Conservation (phyloP, 2,329 filamentous ascomycete genomes). For the Alternaria brassicae region DNA sequence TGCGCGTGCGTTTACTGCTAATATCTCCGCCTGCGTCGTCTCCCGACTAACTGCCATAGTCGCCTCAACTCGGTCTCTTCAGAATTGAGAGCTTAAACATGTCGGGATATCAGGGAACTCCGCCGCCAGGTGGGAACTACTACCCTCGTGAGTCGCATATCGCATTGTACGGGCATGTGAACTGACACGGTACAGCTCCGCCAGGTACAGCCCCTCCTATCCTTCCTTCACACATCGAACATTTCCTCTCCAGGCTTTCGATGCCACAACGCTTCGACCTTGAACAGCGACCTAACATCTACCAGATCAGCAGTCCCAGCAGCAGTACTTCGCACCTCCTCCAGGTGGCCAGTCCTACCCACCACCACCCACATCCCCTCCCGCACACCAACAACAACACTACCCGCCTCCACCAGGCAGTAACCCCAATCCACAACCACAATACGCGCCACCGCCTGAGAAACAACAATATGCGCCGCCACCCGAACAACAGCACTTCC, state of each 20-base stretch:
- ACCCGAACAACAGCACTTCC: conserved; percentile 40
- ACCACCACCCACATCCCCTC: conserved; percentile 45
- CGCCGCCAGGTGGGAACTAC: conserved; percentile 47
- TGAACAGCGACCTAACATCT: conserved; percentile 11
- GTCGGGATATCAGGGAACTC: conserved; percentile 42
- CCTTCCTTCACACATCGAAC: not conserved
- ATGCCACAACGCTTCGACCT: not conserved
- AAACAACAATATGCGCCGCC: conserved; percentile 45
- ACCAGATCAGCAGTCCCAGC: conserved; percentile 38
- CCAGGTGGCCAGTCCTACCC: conserved; percentile 43
- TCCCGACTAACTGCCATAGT: not conserved
- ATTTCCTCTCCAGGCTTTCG: not conserved
- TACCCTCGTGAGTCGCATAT: conserved; percentile 41
- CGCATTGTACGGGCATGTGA: not conserved
- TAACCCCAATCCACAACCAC: conserved; percentile 22
- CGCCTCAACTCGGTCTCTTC: not conserved
- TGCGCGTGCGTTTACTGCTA: conserved; percentile 4
- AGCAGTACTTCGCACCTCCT: conserved; percentile 51
- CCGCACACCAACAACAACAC: conserved; percentile 39
- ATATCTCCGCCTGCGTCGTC: not conserved
- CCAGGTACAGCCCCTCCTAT: conserved; percentile 30
- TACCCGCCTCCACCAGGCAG: conserved; percentile 42
- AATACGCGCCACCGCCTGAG: conserved; percentile 44
- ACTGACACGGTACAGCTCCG: conserved; percentile 39
- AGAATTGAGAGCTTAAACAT: conserved; percentile 21